Conservation (phyloP, 2,329 filamentous ascomycete species). For the Fusarium sp. region DNA sequence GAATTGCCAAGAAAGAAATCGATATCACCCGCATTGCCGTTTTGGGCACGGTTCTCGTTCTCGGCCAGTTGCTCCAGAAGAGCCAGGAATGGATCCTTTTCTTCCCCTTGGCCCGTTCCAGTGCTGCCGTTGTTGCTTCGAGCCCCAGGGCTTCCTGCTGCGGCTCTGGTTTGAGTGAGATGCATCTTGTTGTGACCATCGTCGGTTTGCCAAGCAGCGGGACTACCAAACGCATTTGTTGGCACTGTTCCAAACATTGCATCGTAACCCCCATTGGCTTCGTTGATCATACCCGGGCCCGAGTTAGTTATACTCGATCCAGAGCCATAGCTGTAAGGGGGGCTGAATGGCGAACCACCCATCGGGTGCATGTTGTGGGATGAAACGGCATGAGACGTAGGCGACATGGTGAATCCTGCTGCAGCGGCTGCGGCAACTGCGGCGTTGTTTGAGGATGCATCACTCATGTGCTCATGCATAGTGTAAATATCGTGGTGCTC, state of each 20-base stretch:
- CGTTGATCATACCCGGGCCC: constrained; percentile 45
- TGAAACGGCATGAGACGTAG: constrained; percentile 32
- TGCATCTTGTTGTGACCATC: constrained; percentile 45
- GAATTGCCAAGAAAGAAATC: constrained; percentile 75
- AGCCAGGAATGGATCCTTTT: constrained; percentile 84
- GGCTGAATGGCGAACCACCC: constrained; percentile 53
- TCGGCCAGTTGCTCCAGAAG: constrained; percentile 85
- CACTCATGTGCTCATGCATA: constrained; percentile 51
- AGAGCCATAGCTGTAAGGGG: constrained; percentile 55
- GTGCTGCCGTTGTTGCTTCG: constrained; percentile 63
- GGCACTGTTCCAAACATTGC: constrained; percentile 69
- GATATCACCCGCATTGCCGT: constrained; percentile 77
- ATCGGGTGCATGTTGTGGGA: constrained; percentile 48
- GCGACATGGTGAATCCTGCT: constrained; percentile 50
- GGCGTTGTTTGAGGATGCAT: constrained; percentile 50
- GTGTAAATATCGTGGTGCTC: constrained; percentile 49
- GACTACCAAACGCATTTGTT: constrained; percentile 64
- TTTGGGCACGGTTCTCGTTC: constrained; percentile 71
- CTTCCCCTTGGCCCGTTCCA: constrained; percentile 63
- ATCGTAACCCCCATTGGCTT: constrained; percentile 59
- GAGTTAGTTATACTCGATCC: constrained; percentile 46
- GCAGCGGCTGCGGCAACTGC: constrained; percentile 52
- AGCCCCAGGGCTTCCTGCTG: constrained; percentile 56
- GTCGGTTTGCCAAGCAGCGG: constrained; percentile 62
- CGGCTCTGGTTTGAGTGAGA: constrained; percentile 34